Evolutionary conservation across 192 early-diverging fungal species (phyloP).

Genomic region (Coemansia sp.): DNA sequence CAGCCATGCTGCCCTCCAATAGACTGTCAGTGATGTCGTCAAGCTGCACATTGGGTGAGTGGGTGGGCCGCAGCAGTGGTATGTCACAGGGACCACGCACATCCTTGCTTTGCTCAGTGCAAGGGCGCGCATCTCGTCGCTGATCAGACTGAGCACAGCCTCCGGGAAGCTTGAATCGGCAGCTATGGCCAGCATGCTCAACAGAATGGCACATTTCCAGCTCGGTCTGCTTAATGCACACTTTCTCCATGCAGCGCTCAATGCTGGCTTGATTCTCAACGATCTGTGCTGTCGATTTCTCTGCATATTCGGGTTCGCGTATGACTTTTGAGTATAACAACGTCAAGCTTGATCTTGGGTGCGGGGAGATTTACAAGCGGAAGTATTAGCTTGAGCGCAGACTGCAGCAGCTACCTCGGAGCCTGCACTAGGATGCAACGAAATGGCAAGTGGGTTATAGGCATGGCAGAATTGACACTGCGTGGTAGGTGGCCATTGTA

Average conservation of each 20-base stretch:
- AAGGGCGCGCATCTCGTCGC: conserved; percentile 68
- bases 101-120: conserved; percentile 69
- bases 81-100: conserved; percentile 66
- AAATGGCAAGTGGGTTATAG: conserved; percentile 73
- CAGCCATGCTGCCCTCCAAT: too few relatives aligned
- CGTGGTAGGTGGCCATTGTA: conserved; percentile 66
- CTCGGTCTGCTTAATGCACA: conserved; percentile 55
- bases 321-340: conserved; percentile 71
- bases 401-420: conserved; percentile 55
- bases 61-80: conserved; percentile 45
- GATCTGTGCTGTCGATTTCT: background rate
- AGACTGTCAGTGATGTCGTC: too few relatives aligned
- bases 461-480: conserved; percentile 61
- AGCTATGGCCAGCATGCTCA: conserved; percentile 12
- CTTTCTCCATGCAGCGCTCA: conserved; percentile 57
- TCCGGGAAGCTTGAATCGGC: conserved; percentile 20
- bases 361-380: conserved; percentile 66
- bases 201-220: conserved; percentile 29
- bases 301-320: conserved; percentile 9
- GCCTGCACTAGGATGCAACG: conserved; percentile 17
- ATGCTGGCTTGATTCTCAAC: conserved; percentile 77
- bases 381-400: conserved; percentile 56
- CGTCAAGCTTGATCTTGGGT: conserved; percentile 92
- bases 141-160: conserved; percentile 61
- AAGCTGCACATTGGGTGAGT: background rate